Evolutionary conservation across 2,329 filamentous ascomycete genomes (phyloP), one percentile per base, ranked within the genome.

Genomic region (Fusarium guadeloupense): DNA sequence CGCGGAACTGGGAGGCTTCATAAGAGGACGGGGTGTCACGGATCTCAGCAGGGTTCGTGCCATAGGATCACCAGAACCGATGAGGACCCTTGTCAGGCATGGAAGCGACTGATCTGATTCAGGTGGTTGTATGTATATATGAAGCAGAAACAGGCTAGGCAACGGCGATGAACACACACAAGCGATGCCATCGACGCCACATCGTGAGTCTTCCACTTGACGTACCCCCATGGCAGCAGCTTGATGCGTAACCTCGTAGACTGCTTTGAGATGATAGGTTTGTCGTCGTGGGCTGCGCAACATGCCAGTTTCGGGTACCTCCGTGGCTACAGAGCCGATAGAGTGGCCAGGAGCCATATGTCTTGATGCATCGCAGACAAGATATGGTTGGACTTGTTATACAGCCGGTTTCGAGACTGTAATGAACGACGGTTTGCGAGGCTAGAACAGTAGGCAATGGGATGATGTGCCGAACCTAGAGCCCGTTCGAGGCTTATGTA

Each of bases 1-100:
- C 45, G 37, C 16, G n/a, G 33, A 17, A 25, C 9, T 39, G 44
- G 45, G 30, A 62, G 39, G 54, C 52, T 38, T 48, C 28, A 55
- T 45, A 38, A 35, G 49, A 46, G 37, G 59, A 54, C 26, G 35
- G 55, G 66, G 60, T 54, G 53, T 66, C 55, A 66, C 58, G 64
- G 63, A 69, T 69, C 66, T 66, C 59, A 57, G 37, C 54, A 53
- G 28, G 63, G 63, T 39, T 67, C 31, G 61, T 64, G 66, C 34
- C 31, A 64, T 57, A n/a, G 42, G 45, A 57, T 46, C 50, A 55
- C 45, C 51, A 40, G 46, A 54, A 44, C 53, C 33, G 35, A 54
- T 39, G 16, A 58, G 23, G 31, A 49, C 39, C 66, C 66, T 55
- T 63, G 52, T 45, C 48, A 39, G 31, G 17, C 30, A 41, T 20